phyloP scores from a whole-genome alignment of 78 protist species.

The Thecamonas trahens region DNA sequence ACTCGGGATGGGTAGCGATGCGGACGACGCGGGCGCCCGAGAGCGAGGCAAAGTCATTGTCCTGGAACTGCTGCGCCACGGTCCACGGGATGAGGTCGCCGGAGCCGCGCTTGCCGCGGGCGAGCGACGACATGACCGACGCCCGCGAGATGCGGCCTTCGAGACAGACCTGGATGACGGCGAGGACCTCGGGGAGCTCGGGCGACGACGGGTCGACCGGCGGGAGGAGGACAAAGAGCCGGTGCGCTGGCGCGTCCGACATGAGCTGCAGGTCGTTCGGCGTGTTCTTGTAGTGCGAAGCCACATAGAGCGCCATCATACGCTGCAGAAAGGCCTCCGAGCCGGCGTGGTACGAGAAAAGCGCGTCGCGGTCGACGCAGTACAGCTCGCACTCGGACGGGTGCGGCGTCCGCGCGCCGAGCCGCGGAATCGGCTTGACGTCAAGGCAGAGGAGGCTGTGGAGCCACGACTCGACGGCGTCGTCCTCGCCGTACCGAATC shows the following conservation, averaged over 20 bases:
- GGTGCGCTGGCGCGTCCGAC: slow-evolving; percentile 98
- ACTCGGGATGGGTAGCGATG: slow-evolving; percentile 94
- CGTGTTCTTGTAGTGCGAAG: slow-evolving; percentile 96
- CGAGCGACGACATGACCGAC: slow-evolving; percentile 29
- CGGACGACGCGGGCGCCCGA: slow-evolving; percentile 96
- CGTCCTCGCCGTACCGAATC: slow-evolving; percentile 84
- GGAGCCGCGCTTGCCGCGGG: slow-evolving; percentile 64
- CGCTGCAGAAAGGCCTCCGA: slow-evolving; percentile 88
- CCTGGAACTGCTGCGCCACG: slow-evolving; percentile 86
- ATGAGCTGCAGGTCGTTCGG: slow-evolving; percentile 98
- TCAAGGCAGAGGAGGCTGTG: slow-evolving; percentile 91
- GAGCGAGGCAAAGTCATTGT: slow-evolving; percentile 81
- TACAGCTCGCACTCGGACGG: slow-evolving; percentile 88
- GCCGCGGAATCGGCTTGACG: slow-evolving; percentile 22
- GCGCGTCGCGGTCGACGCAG: slow-evolving; percentile 93
- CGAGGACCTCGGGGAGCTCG: slow-evolving; percentile 84
- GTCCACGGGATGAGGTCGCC: slow-evolving; percentile 99
- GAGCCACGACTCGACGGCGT: slow-evolving; percentile 73
- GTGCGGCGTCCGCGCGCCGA: slow-evolving; percentile 63
- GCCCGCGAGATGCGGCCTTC: slow-evolving; percentile 87
- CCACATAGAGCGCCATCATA: slow-evolving; percentile 89
- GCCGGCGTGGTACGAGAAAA: slow-evolving; percentile 88
- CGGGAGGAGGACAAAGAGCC: slow-evolving; percentile 89
- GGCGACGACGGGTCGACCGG: slow-evolving; percentile 44
- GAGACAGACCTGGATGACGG: slow-evolving; percentile 86